These are phyloP conservation scores for Chaetomiaceae sp. DNA, from an alignment of 2,329 filamentous ascomycete species.

Conservation along the genomic window DNA sequence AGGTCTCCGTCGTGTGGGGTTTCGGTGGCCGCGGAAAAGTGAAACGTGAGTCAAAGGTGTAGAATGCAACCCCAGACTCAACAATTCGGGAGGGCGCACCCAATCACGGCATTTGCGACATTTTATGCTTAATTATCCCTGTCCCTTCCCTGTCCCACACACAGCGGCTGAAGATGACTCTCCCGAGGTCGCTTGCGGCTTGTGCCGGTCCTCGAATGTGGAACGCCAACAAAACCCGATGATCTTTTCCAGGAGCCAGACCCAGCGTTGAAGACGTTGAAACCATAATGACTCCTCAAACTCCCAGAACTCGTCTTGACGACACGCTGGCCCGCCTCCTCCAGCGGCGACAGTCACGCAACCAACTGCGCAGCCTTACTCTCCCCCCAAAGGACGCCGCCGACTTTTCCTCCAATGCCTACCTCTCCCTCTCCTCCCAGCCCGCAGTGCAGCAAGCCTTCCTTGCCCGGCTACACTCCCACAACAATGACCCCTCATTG, in stretches of 20 bases:
- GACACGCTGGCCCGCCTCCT: neutral
- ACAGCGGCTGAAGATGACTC: neutral
- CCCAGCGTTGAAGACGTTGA: too few relatives aligned
- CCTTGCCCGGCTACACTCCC: constrained; percentile 38
- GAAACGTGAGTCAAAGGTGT: neutral
- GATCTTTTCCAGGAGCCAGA: too few relatives aligned
- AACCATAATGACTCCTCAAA: too few relatives aligned
- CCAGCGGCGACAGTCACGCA: neutral
- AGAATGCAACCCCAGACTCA: neutral
- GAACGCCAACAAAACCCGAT: too few relatives aligned
- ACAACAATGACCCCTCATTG: constrained; percentile 14
- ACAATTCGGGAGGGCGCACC: neutral
- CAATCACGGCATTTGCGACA: neutral
- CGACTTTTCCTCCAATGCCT: constrained; percentile 75
- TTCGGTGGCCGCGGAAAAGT: neutral
- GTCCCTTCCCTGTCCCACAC: neutral
- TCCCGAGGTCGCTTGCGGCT: neutral
- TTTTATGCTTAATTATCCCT: neutral
- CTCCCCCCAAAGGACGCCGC: constrained; percentile 60
- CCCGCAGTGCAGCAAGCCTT: constrained; percentile 57
- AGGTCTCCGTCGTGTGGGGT: neutral
- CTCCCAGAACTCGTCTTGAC: neutral
- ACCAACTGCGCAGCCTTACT: constrained; percentile 25
- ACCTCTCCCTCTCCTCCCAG: constrained; percentile 66
- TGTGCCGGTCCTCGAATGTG: neutral